phyloP scores from a whole-genome alignment of 1,139 yeast species.

The Suhomyces kunorum region DNA sequence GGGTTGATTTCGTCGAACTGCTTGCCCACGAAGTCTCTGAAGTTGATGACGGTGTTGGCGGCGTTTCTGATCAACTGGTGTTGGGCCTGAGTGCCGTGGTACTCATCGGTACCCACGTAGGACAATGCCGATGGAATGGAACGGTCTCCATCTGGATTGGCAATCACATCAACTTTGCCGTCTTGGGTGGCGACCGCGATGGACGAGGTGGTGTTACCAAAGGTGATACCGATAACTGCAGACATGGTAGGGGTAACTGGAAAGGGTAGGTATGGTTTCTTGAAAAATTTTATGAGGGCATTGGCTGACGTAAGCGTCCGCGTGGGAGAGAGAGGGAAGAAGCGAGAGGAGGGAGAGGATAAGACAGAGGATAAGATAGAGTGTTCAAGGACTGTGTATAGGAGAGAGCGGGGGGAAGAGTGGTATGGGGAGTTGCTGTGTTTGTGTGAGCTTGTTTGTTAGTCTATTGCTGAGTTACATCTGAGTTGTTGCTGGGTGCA shows the following conservation, averaged over 20 bases:
- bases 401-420: no score
- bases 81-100: slow-evolving; percentile 95
- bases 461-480: background rate
- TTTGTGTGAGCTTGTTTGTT: no score
- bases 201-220: slow-evolving; percentile 95
- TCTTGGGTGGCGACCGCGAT: slow-evolving; percentile 87
- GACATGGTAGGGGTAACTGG: slow-evolving; percentile 21
- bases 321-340: no score
- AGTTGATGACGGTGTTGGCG: slow-evolving; percentile 80
- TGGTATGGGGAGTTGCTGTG: no score
- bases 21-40: slow-evolving; percentile 90
- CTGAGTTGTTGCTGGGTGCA: slow-evolving; percentile 2
- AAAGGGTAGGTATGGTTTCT: background rate
- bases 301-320: slow-evolving; percentile 5
- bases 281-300: slow-evolving; percentile 10
- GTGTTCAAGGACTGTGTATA: no score
- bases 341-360: no score
- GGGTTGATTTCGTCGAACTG: slow-evolving; percentile 69
- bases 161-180: slow-evolving; percentile 94
- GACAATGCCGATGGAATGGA: slow-evolving; percentile 91
- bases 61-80: slow-evolving; percentile 93
- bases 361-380: no score
- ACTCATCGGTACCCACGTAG: slow-evolving; percentile 91
- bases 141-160: slow-evolving; percentile 99
- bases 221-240: slow-evolving; percentile 88